Evolutionary conservation across 2,329 filamentous ascomycete species (phyloP).

Genomic region (Botryotinia convoluta): DNA sequence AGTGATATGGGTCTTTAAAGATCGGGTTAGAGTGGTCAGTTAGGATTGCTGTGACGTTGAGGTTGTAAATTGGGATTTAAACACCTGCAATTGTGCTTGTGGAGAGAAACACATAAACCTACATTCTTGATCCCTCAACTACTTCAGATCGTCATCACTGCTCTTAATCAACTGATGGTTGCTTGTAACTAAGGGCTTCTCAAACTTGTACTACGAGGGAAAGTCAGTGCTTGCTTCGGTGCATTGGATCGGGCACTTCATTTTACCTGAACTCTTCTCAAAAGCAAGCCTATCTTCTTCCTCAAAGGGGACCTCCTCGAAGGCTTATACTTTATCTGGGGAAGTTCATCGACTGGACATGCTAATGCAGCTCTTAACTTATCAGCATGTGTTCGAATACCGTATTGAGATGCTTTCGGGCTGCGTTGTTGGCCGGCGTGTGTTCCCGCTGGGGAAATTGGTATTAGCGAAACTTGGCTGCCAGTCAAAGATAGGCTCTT

Average conservation of each 20-base stretch:
- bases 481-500: not conserved
- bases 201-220: not conserved
- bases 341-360: conserved; percentile 2
- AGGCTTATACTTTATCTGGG: not conserved
- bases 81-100: not conserved
- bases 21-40: not conserved
- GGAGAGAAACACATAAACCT: not conserved
- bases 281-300: conserved; percentile 5
- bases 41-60: not conserved
- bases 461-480: conserved; percentile 14
- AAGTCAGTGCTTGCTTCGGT: not conserved
- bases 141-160: not conserved
- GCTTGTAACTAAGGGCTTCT: not conserved
- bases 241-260: not conserved
- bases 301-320: not conserved
- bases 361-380: conserved; percentile 12
- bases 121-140: not conserved
- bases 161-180: not conserved
- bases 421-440: not conserved
- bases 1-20: not conserved
- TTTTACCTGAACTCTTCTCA: not conserved
- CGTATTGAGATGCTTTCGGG: not conserved
- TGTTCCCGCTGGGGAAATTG: not conserved
- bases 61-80: not conserved
- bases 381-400: not conserved